Conservation (phyloP, 1,284 basidiomycete species). For the Trametes hirsuta region DNA sequence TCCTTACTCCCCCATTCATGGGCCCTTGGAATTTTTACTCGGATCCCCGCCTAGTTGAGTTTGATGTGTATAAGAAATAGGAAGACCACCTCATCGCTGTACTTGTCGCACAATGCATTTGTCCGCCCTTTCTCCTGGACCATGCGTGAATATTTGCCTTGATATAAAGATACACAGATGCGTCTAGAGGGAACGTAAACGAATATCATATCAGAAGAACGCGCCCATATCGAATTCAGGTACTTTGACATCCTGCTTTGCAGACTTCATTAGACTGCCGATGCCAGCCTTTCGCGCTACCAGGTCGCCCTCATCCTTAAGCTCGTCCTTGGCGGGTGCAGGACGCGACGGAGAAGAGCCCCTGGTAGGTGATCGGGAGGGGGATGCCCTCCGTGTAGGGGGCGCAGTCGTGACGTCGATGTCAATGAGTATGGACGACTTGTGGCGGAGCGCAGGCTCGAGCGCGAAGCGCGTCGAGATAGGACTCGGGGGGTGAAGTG, state of each 20-base stretch:
- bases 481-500: conserved; percentile 43
- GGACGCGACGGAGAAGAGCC: conserved; percentile 6
- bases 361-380: conserved; percentile 35
- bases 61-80: conserved; percentile 27
- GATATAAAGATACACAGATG: too few species aligned
- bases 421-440: conserved; percentile 82
- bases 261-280: conserved; percentile 83
- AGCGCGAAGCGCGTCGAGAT: conserved; percentile 54
- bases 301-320: conserved; percentile 58
- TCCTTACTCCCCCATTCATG: conserved; percentile 3
- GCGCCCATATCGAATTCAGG: conserved; percentile 86
- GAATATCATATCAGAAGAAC: conserved; percentile 48
- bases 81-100: conserved; percentile 25
- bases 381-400: conserved; percentile 58
- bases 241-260: conserved; percentile 84
- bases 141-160: too few species aligned
- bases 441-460: conserved; percentile 55
- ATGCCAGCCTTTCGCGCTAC: conserved; percentile 72
- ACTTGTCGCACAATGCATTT: conserved; percentile 24
- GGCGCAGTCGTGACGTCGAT: conserved; percentile 78
- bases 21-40: conserved; percentile 19
- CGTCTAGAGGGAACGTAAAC: neutral
- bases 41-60: conserved; percentile 16
- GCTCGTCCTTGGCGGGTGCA: conserved; percentile 30
- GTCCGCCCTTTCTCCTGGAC: neutral